Conservation (phyloP, 164 flowering plant species). For the Amborella trichopoda region DNA sequence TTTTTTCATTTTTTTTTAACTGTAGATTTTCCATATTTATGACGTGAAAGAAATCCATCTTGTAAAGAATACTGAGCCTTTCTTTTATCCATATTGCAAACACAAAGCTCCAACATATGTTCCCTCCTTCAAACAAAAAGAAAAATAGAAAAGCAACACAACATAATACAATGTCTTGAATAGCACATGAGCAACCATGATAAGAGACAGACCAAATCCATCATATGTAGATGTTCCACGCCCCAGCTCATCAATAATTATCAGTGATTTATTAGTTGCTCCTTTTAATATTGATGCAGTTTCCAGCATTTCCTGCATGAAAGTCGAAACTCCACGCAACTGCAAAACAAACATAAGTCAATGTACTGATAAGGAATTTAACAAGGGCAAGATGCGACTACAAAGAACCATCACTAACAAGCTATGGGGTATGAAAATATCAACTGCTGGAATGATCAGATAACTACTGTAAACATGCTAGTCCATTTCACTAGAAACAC, state of each 20-base stretch:
- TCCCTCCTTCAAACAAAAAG: neutral
- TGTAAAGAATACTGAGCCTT: no score
- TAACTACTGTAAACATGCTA: no score
- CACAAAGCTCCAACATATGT: neutral
- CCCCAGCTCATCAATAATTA: constrained; percentile 95
- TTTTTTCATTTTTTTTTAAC: no score
- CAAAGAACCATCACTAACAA: no score
- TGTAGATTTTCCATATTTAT: no score
- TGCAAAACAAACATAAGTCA: constrained; percentile 17
- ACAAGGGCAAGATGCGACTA: no score
- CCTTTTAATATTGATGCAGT: constrained; percentile 97
- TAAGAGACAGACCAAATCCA: constrained; percentile 77
- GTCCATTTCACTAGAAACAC: no score
- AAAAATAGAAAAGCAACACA: neutral
- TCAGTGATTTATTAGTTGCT: constrained; percentile 82
- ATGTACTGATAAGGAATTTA: no score
- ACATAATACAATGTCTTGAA: no score
- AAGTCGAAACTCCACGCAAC: constrained; percentile 95
- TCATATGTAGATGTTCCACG: constrained; percentile 99
- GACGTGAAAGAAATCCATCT: no score
- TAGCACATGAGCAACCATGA: neutral
- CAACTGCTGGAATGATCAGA: no score
- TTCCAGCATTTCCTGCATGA: constrained; percentile 99
- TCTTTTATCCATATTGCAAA: neutral
- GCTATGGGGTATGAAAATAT: no score